Evolutionary conservation across 192 early-diverging fungal species (phyloP), one percentile per base, ranked within the genome.

Genomic region (Bifiguratus adelaidae): DNA sequence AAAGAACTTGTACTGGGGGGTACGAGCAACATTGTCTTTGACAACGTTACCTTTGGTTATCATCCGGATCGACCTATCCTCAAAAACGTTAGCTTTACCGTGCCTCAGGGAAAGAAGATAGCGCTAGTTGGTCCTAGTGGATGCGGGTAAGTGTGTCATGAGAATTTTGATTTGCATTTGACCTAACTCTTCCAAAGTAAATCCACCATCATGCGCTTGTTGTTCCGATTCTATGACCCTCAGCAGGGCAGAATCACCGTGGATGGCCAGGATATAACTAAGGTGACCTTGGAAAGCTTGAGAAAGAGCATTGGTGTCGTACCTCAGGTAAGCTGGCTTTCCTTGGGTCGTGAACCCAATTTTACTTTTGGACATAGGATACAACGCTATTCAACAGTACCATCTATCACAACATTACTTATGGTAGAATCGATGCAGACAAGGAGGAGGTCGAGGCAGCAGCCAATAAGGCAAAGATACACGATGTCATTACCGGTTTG

Each of bases 161-260:
- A 44, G 18, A 37, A 34, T 38, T 7, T 69, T 75, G 68, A 1
- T 71, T 74, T 12, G n/a, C n/a, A n/a, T n/a, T n/a, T n/a, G n/a
- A n/a, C n/a, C n/a, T n/a, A n/a, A n/a, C n/a, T n/a, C n/a, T n/a
- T n/a, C n/a, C 86, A 55, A 60, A 80, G 87, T 33, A 91, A 91
- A 56, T 87, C 83, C 3, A 89, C 86, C 6, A 66, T 91, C 20
- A 54, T 89, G 27, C 73, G 89, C 30, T 73, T 99, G 22, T 59
- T 99, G 4, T 93, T 91, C 73, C 79, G 96, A 3, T 97, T 92
- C 69, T 95, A 89, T 53, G 93, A 97, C 48, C 92, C 95, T 2
- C 62, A 73, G 4, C 23, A 25, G 1, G 96, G 96, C 4, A 71
- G 58, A 15, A 86, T 99, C 7, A 73, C 74, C 41, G 78, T 99